A percentile compares a stretch with the other conserved stretches of the same genome.
Evolutionary conservation across 2,329 filamentous ascomycete genomes (phyloP).

Genomic region (Colletotrichum lindemuthianum): DNA sequence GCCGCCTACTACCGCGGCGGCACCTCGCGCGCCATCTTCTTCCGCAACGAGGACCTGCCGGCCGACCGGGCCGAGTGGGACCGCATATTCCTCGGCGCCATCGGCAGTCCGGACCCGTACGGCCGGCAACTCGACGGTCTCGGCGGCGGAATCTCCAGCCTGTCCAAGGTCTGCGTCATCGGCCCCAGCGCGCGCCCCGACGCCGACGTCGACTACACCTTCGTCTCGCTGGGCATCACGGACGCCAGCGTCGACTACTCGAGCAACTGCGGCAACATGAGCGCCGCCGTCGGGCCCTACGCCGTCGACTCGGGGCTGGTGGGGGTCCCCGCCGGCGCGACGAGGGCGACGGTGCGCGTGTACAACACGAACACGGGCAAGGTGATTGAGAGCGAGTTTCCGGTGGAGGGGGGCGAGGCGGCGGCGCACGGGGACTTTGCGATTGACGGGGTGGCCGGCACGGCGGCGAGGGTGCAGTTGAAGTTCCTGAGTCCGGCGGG

Average conservation of each 20-base stretch:
- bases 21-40: slow-evolving; percentile 74
- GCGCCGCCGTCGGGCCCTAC: slow-evolving; percentile 72
- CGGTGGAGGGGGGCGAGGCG: slow-evolving; percentile 58
- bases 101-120: slow-evolving; percentile 73
- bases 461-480: slow-evolving; percentile 65
- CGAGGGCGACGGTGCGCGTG: slow-evolving; percentile 63
- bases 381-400: slow-evolving; percentile 67
- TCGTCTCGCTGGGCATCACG: slow-evolving; percentile 74
- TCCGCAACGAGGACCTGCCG: slow-evolving; percentile 64
- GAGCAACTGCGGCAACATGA: slow-evolving; percentile 83
- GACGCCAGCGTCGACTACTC: slow-evolving; percentile 70
- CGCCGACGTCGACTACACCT: slow-evolving; percentile 76
- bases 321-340: slow-evolving; percentile 33
- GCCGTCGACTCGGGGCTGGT: slow-evolving; percentile 66
- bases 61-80: slow-evolving; percentile 55
- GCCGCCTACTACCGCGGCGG: slow-evolving; percentile 74
- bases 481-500: slow-evolving; percentile 72
- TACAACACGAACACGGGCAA: slow-evolving; percentile 79
- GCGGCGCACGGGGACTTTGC: slow-evolving; percentile 62
- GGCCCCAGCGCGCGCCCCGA: slow-evolving; percentile 57
- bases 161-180: slow-evolving; percentile 78
- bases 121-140: slow-evolving; percentile 78
- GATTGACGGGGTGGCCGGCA: slow-evolving; percentile 73
- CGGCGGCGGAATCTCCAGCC: slow-evolving; percentile 74
- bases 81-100: slow-evolving; percentile 65